Base-by-base conservation (phyloP, 1,284 basidiomycete genomes). In the Tylopilus orsonianus region DNA sequence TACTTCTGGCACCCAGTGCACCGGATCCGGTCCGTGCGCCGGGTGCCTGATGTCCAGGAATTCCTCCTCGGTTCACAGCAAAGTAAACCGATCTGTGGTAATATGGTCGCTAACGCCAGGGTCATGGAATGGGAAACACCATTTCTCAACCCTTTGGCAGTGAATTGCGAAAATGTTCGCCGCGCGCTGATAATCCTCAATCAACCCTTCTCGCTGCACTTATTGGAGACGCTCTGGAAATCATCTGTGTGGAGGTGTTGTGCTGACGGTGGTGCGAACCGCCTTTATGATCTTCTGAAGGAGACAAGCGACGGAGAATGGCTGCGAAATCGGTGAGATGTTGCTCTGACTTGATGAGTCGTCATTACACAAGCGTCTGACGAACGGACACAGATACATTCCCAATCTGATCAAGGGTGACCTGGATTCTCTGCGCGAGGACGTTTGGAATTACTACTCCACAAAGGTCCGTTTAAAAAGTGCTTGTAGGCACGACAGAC, bases 211-310 rank as follows among this genome's bases (percentile, higher is more conserved):
- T 81, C 81, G 8, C 59, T 68, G 10, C 60, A 72, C 12, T 75
- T 94, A 32, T 75, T 96, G 39, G 61, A 71, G 13, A 76, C 77
- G 9, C 68, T 93, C 4, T 97, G 94, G 93, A 60, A 69, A 6
- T 72, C 82, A 4, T 79, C 81, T 56, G 52, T 71, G 59, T 85
- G 77, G 81, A 75, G 70, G 52, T 80, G 74, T 49, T 99, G 95
- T 66, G 96, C 96, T 0, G 96, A 98, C 62, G 96, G 96, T 14
- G 96, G 94, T 36, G 92, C 91, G 2, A 99, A 99, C 68, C 78
- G 91, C 18, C 72, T 98, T 19, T 80, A 85, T 56, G 92, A 96
- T 60, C 59, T 75, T 13, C 69, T 89, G 50, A 49, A 44, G 24
- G 55, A 64, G 32, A 53, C 46, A 20, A 39, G 23, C 0, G 43